Base-by-base conservation (phyloP, 371 early-diverging fungal genomes). In the Rhizomucor miehei region DNA sequence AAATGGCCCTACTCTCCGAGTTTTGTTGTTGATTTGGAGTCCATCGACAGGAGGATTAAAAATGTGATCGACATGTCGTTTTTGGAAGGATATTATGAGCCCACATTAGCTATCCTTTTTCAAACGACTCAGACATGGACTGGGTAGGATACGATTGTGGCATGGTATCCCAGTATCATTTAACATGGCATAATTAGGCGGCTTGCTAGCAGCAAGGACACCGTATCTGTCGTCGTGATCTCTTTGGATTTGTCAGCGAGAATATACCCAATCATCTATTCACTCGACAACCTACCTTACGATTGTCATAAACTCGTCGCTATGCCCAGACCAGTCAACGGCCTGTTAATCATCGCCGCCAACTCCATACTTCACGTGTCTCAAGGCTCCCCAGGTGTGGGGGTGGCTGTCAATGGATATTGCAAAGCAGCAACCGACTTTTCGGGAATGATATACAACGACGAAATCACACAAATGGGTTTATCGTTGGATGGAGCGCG, bases 81-180 rank as follows among this genome's bases (percentile, higher is more conserved):
- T 59, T 75, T 99, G 46, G 70, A 88, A 45, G 95, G 90, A 49
- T 97, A 92, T 59, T 84, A 89, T 56, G 93, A 94, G 66, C 98
- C 99, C 3, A 96, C 96, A 1, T 76, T 99, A 17, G 97, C 96
- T 4, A 87, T 97, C 52, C 74, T 99, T 52, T 95, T 90, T 67
- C 90, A 95, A 63, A 74, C 88, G 13, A 62, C 77, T 45, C 71
- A 84, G 44, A 91, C 93, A 17, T 95, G 94, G 93, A 85, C 94
- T 8, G 96, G 95, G 91, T 91, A 86, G 68, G 67, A n/a, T 17
- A 9, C 2, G 11, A 45, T 11, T 13, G 10, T 17, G 17, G 21
- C 11, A 9, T 14, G n/a, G n/a, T n/a, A n/a, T n/a, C n/a, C n/a
- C n/a, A n/a, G n/a, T n/a, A n/a, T 29, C 29, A 29, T 29, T 5